Evolutionary conservation across 441 rosid genomes (phyloP).

Genomic region (Cnidoscolus chayamansa): DNA sequence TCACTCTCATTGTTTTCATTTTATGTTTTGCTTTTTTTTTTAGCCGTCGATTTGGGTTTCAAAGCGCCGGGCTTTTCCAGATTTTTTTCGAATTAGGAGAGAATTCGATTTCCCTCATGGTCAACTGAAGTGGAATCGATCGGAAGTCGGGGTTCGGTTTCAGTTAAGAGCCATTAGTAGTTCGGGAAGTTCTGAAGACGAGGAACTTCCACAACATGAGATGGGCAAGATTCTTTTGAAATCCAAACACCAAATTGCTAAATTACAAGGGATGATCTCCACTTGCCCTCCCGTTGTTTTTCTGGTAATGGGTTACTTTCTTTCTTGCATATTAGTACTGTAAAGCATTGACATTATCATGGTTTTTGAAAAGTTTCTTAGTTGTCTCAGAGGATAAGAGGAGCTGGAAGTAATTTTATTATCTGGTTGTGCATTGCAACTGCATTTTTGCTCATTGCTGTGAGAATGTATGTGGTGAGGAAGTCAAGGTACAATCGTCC

Average conservation of each 20-base stretch:
- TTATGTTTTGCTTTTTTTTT: neutral
- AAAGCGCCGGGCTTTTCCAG: conserved; percentile 34
- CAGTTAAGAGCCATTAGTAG: conserved; percentile 34
- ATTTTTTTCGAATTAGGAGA: conserved; percentile 26
- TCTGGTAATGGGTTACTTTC: conserved; percentile 34
- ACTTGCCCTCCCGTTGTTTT: conserved; percentile 57
- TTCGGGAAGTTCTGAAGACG: conserved; percentile 35
- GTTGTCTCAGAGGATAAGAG: conserved; percentile 42
- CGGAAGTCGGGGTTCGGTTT: conserved; percentile 18
- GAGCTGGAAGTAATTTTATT: conserved; percentile 38
- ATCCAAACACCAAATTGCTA: conserved; percentile 18
- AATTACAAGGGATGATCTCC: conserved; percentile 39
- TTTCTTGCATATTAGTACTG: neutral
- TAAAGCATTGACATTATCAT: neutral
- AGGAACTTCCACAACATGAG: conserved; percentile 27
- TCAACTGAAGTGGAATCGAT: conserved; percentile 29
- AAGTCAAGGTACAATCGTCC: conserved; percentile 49
- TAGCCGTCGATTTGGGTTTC: conserved; percentile 37
- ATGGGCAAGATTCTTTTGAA: conserved; percentile 9
- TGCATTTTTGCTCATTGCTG: conserved; percentile 47
- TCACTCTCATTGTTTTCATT: neutral
- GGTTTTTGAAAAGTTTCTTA: neutral
- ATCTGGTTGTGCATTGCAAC: conserved; percentile 49
- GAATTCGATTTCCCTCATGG: conserved; percentile 17
- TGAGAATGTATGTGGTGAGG: conserved; percentile 42